Base-by-base conservation (phyloP, 805 yeast species). In the Candida odintsovae region DNA sequence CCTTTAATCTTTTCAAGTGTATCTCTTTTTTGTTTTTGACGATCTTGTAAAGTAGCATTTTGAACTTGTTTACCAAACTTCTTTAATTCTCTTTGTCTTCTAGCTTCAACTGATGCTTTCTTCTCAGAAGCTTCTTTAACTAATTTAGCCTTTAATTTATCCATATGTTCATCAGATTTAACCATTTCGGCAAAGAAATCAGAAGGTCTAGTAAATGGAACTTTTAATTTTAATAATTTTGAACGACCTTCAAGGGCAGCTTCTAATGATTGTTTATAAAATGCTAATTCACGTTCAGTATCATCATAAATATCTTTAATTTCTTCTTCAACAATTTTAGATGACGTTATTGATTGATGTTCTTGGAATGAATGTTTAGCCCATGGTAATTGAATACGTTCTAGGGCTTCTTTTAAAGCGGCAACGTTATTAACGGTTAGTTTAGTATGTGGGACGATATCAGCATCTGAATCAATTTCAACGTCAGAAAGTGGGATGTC, bases 101-200 rank as follows among this genome's bases (percentile, higher is more conserved):
- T 86, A 26, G 97, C 96, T 45, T 90, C 97, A 68, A 87, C 92
- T 45, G 90, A 76, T 1, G 96, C 96, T 68, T 85, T 86, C 80
- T 88, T 88, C 65, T 84, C 86, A 47, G 83, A 75, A 26, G 84
- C 85, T 64, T 89, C 97, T 53, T 80, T 76, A 39, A 90, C 74
- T 57, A 92, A 75, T 68, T 87, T 89, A 60, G 73, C 70, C 74
- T 88, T 90, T 62, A 94, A 77, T 68, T 81, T 87, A 62, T 89
- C 97, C 99, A 94, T 94, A 68, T 94, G 99, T 66, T 89, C 97
- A 67, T 94, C 99, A 45, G 90, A 83, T 72, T 94, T 94, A 50
- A 90, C 87, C 99, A 94, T 94, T 69, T 94, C 99, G 18, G 99
- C 99, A 70, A 94, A 94, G 67, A 88, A 94, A 65, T 94, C 99